Evolutionary conservation across 2,329 filamentous ascomycete species (phyloP), one percentile per base, ranked within the genome.

Genomic region (Penicillium oxalicum): DNA sequence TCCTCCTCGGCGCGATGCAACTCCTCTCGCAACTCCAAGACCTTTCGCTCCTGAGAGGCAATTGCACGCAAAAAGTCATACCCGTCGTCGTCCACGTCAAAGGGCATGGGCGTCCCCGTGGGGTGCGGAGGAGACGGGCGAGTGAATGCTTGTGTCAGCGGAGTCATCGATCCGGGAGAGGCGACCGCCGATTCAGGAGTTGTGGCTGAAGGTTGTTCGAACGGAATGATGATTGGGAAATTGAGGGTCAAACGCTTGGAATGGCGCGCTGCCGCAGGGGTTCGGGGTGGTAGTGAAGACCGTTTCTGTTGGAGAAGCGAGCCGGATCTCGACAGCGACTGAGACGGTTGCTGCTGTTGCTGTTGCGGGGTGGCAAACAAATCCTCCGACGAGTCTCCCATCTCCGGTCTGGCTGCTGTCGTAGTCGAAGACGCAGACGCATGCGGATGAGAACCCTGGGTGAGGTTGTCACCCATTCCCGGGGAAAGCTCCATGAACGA

Each of bases 21-120:
- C 68, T 97, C 91, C 67, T 98, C 93, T 51, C 84, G 86, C 45
- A 98, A 75, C 70, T 97, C 93, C 49, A 98, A 73, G 1, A 98
- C 91, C 57, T 83, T 84, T 49, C 93, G 80, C 72, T 98, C 93
- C 71, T 97, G 91, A 11, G 88, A 84, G 39, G 93, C 93, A 61
- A 98, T 86, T 49, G 91, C 87, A 52, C 89, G 91, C 56, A 98
- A 83, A 61, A 96, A 87, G 44, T 84, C 77, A 61, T 78, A 79
- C 44, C 81, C 74, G 52, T 84, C 81, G 34, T 73, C 69, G 13
- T 61, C 50, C 11, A 63, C 60, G 42, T 69, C 64, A 39, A 65
- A 60, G 9, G 61, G 54, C 44, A 61, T 51, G 8, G 59, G 59
- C 12, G 59, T 54, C 18, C 61, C 59, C 24, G 60, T 40, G 9